These are phyloP conservation scores for Fraxinus platypoda DNA, from an alignment of 305 asterid species.

Conservation along the genomic window DNA sequence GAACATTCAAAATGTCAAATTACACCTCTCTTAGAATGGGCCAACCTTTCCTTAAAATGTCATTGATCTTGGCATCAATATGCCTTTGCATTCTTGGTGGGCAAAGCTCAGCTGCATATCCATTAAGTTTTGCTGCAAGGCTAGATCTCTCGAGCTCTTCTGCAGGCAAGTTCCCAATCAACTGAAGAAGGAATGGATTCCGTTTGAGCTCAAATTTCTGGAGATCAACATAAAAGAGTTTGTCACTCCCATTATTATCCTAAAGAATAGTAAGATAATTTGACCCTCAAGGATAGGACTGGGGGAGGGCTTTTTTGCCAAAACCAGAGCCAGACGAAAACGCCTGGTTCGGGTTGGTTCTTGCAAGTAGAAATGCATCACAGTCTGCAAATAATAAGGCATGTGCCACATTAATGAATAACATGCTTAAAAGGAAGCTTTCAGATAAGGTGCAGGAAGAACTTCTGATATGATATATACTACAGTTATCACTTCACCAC, in stretches of 20 bases:
- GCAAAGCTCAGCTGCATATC: conserved; percentile 92
- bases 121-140: conserved; percentile 78
- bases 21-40: conserved; percentile 77
- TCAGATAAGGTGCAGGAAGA: background rate
- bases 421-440: conserved; percentile 12
- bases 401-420: background rate
- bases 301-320: background rate
- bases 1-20: background rate
- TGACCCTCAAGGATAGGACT: background rate
- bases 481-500: conserved; percentile 15
- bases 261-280: background rate
- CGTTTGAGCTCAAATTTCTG: conserved; percentile 97
- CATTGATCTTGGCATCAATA: conserved; percentile 71
- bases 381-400: background rate
- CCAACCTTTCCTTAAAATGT: conserved; percentile 83
- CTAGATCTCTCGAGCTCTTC: conserved; percentile 85
- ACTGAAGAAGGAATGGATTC: conserved; percentile 73
- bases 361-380: conserved; percentile 22
- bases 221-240: conserved; percentile 18
- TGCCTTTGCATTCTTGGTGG: conserved; percentile 64
- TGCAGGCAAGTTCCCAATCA: conserved; percentile 83
- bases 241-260: conserved; percentile 12
- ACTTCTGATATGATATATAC: background rate
- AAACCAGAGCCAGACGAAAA: background rate
- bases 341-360: background rate